Conservation (phyloP, 768 basidiomycete genomes). For the Agrocybe pediades region DNA sequence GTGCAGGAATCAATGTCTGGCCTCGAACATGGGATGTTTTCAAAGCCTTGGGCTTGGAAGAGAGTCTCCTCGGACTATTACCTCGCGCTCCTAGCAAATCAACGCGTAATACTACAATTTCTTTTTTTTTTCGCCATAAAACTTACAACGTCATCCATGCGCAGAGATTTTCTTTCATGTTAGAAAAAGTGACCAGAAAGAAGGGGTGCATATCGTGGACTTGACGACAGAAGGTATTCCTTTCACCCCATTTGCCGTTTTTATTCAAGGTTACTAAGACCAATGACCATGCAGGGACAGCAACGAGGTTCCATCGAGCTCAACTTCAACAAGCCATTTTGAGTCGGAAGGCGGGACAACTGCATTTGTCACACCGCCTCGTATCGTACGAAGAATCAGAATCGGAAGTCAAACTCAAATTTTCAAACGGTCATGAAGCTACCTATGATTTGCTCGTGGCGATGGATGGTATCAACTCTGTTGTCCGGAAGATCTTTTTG, state of each 20-base stretch:
- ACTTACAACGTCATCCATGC: neutral
- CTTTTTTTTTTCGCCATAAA: neutral
- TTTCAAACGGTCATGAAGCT: slow-evolving; percentile 35
- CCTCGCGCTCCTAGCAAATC: slow-evolving; percentile 14
- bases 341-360: slow-evolving; percentile 27
- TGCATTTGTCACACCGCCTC: slow-evolving; percentile 39
- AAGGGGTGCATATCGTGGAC: slow-evolving; percentile 30
- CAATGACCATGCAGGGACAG: slow-evolving; percentile 23
- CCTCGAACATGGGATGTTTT: slow-evolving; percentile 41
- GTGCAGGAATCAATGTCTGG: slow-evolving; percentile 47
- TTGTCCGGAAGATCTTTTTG: slow-evolving; percentile 21
- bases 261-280: neutral
- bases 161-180: slow-evolving; percentile 21
- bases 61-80: slow-evolving; percentile 17
- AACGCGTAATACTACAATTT: slow-evolving; percentile 12
- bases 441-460: slow-evolving; percentile 43
- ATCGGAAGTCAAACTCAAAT: slow-evolving; percentile 30
- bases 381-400: slow-evolving; percentile 26
- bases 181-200: slow-evolving; percentile 33
- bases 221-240: slow-evolving; percentile 22
- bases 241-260: neutral
- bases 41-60: slow-evolving; percentile 36
- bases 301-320: slow-evolving; percentile 35
- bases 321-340: slow-evolving; percentile 35
- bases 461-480: slow-evolving; percentile 45